Evolutionary conservation across 169 alveolate genomes (phyloP).

Genomic region (Eimeria praecox): DNA sequence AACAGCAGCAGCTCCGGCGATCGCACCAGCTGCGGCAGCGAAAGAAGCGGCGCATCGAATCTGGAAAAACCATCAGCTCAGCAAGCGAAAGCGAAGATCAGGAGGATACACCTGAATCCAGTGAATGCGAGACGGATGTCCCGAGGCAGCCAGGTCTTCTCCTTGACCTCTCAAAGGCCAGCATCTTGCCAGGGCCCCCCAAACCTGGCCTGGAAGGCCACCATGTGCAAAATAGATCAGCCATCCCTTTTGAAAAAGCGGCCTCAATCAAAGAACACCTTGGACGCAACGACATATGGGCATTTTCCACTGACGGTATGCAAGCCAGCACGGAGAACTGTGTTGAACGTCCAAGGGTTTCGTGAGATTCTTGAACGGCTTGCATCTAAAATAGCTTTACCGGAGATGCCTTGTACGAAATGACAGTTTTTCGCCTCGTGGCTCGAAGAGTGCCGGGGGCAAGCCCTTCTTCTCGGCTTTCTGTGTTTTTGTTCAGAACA

Average conservation of each 20-base stretch:
- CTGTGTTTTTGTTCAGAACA: neutral
- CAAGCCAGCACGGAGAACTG: neutral
- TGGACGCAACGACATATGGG: conserved; percentile 72
- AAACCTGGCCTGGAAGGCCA: neutral
- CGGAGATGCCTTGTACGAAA: neutral
- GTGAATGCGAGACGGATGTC: conserved; percentile 4
- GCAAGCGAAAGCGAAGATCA: neutral
- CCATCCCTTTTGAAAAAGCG: neutral
- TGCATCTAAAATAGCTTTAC: neutral
- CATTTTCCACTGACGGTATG: conserved; percentile 33
- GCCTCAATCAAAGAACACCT: conserved; percentile 19
- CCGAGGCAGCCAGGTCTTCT: conserved; percentile 21
- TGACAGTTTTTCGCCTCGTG: neutral
- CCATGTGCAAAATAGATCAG: neutral
- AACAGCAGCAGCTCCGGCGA: conserved; percentile 50
- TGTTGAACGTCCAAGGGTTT: neutral
- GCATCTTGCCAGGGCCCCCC: conserved; percentile 12
- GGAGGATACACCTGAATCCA: neutral
- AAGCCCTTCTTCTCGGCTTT: neutral
- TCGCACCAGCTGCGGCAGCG: conserved; percentile 36
- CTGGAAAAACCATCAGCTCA: neutral
- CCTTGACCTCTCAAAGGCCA: conserved; percentile 52
- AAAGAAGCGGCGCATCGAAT: conserved; percentile 7
- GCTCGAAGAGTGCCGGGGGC: neutral
- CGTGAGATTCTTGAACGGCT: neutral